phyloP scores from a whole-genome alignment of 345 rosid genomes.

The Sapria himalayana region DNA sequence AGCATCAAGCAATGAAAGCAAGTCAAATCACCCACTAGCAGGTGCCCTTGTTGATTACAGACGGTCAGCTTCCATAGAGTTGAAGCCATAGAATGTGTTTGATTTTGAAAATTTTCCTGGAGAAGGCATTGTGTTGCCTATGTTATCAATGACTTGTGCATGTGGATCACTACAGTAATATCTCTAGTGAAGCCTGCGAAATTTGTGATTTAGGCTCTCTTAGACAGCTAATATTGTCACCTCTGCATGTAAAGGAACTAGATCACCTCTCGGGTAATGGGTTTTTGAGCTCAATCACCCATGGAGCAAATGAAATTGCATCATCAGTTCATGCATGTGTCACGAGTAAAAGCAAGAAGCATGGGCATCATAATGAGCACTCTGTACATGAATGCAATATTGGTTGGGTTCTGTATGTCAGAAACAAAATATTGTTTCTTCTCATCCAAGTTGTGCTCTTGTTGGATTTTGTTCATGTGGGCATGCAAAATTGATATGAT shows the following conservation, averaged over 20 bases:
- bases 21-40: too few species aligned
- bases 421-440: too few species aligned
- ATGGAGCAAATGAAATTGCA: conserved; percentile 91
- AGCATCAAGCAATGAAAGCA: too few species aligned
- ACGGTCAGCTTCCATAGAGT: too few species aligned
- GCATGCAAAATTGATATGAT: too few species aligned
- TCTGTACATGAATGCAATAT: conserved; percentile 33
- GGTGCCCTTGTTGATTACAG: too few species aligned
- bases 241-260: conserved; percentile 60
- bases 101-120: too few species aligned
- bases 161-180: conserved; percentile 65
- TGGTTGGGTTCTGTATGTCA: too few species aligned
- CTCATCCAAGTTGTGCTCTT: too few species aligned
- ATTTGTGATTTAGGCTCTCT: conserved; percentile 72
- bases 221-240: conserved; percentile 67
- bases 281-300: conserved; percentile 76
- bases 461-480: too few species aligned
- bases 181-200: conserved; percentile 69
- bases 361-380: conserved; percentile 43
- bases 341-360: conserved; percentile 69
- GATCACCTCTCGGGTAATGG: conserved; percentile 35
- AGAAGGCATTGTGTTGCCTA: conserved; percentile 92
- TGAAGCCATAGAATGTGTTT: too few species aligned
- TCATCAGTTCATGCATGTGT: conserved; percentile 84
- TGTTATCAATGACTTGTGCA: conserved; percentile 97